phyloP scores from a whole-genome alignment of 1,284 basidiomycete genomes.

The Ceratobasidium sp. region DNA sequence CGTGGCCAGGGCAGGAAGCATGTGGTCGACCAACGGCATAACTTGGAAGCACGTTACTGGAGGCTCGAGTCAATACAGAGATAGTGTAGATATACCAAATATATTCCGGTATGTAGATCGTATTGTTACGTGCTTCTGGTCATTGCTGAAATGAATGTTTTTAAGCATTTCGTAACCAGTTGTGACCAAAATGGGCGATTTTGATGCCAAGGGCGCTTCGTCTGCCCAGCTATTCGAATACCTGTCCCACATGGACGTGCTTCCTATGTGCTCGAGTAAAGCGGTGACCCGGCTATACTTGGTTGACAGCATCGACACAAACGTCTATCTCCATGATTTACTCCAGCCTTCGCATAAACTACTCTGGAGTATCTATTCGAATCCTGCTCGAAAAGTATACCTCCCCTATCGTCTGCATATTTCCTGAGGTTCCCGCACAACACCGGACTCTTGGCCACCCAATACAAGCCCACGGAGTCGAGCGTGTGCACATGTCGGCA shows the following conservation, averaged over 20 bases:
- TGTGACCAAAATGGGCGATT: neutral
- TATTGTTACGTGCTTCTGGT: neutral
- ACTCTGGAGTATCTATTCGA: neutral
- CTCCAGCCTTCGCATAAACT: neutral
- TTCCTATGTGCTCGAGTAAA: neutral
- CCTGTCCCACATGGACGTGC: conserved; percentile 12
- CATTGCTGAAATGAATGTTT: neutral
- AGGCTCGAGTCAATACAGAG: conserved; percentile 2
- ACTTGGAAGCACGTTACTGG: neutral
- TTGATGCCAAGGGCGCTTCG: conserved; percentile 35
- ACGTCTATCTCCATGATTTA: neutral
- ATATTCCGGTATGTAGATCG: no score
- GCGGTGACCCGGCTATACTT: neutral
- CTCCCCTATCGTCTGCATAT: no score
- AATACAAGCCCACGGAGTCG: conserved; percentile 14
- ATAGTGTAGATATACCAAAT: neutral
- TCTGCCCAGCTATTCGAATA: conserved; percentile 30
- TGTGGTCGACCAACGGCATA: neutral
- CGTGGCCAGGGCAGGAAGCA: conserved; percentile 19
- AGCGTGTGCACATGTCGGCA: conserved; percentile 15
- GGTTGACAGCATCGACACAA: neutral
- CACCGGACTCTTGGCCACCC: conserved; percentile 29
- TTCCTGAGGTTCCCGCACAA: neutral
- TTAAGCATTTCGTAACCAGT: neutral
- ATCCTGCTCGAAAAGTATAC: neutral